These are phyloP conservation scores for Anisodus tanguticus DNA, from an alignment of 257 asterid genomes.

Conservation along the genomic window DNA sequence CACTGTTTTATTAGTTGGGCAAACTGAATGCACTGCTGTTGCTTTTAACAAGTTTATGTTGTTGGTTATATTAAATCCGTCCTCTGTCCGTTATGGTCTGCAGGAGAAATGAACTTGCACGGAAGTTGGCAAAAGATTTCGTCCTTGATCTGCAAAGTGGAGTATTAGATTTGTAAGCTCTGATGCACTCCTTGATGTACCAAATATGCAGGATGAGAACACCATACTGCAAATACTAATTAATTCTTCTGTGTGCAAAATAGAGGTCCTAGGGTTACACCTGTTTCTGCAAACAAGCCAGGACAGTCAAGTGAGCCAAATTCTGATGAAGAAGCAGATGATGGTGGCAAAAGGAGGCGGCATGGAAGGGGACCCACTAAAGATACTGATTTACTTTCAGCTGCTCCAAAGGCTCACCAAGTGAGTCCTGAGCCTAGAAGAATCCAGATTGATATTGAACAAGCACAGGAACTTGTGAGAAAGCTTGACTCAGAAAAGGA, in stretches of 20 bases:
- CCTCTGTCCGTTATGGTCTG: constrained; percentile 23
- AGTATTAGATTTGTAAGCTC: constrained; percentile 73
- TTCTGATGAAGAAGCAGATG: constrained; percentile 83
- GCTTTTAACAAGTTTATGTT: neutral
- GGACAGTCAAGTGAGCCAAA: constrained; percentile 71
- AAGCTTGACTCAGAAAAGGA: constrained; percentile 85
- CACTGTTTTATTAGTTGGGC: neutral
- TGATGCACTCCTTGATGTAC: constrained; percentile 14
- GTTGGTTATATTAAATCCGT: constrained; percentile 5
- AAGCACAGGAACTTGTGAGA: constrained; percentile 72
- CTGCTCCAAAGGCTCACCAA: constrained; percentile 90
- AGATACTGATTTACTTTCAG: constrained; percentile 58
- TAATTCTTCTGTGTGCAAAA: constrained; percentile 33
- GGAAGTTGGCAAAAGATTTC: constrained; percentile 79
- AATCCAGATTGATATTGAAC: constrained; percentile 76
- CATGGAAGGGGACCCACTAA: constrained; percentile 59
- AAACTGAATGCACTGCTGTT: neutral
- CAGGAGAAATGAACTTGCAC: constrained; percentile 86
- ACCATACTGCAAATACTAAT: constrained; percentile 6
- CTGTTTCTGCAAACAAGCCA: constrained; percentile 62
- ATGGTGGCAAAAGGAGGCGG: constrained; percentile 66
- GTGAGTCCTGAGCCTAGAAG: constrained; percentile 75
- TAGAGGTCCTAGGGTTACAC: constrained; percentile 79
- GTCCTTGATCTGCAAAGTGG: constrained; percentile 85
- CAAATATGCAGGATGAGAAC: neutral